These are phyloP conservation scores for Porphyrellus cyaneotinctus DNA, from an alignment of 768 basidiomycete genomes.

Conservation along the genomic window DNA sequence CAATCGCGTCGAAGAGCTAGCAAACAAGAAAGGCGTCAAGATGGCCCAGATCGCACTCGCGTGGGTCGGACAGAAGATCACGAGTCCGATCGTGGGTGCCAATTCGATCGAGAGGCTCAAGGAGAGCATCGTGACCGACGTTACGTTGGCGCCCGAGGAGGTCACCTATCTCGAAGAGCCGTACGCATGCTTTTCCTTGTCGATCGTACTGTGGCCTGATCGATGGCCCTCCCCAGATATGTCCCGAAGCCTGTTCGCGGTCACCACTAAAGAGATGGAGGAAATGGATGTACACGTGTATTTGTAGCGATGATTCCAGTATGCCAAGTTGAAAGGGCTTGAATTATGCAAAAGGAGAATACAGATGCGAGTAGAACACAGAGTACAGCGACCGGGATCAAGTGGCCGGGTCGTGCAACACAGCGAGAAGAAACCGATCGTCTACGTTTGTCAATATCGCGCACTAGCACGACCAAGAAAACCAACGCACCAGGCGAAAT, in stretches of 20 bases:
- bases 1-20: conserved; percentile 33
- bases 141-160: conserved; percentile 30
- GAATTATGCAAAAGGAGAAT: conserved; percentile 11
- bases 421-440: conserved; percentile 75
- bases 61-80: conserved; percentile 39
- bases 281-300: neutral
- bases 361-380: conserved; percentile 1
- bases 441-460: conserved; percentile 39
- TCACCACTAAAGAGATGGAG: conserved; percentile 6
- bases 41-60: conserved; percentile 47
- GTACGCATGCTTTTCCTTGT: conserved; percentile 9
- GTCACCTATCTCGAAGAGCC: conserved; percentile 29
- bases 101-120: conserved; percentile 31
- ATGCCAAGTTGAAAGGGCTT: neutral
- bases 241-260: conserved; percentile 17
- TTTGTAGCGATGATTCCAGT: neutral
- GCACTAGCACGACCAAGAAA: neutral
- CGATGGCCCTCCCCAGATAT: conserved; percentile 14
- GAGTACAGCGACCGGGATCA: conserved; percentile 16
- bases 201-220: neutral
- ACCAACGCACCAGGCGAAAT: conserved; percentile 77
- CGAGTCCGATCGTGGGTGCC: conserved; percentile 43
- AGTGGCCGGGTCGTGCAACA: conserved; percentile 72
- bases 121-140: conserved; percentile 26
- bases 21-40: conserved; percentile 34